These are phyloP conservation scores for Seiridium cupressi DNA, from an alignment of 2,329 filamentous ascomycete genomes.

Conservation along the genomic window DNA sequence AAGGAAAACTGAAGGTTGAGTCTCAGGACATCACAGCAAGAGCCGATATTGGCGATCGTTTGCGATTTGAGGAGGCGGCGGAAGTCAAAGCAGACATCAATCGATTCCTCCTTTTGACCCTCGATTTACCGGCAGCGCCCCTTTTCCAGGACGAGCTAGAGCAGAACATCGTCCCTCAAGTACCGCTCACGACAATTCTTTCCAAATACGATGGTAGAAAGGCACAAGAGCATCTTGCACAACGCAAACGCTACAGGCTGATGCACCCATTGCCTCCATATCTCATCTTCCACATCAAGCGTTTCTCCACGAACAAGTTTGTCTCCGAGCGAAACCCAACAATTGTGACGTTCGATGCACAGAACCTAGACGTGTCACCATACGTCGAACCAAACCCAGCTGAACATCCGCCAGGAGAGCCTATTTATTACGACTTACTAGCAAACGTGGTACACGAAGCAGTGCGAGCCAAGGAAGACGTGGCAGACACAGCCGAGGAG, in stretches of 20 bases:
- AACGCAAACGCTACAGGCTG: slow-evolving; percentile 84
- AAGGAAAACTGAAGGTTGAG: slow-evolving; percentile 88
- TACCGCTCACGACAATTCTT: slow-evolving; percentile 78
- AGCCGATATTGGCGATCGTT: slow-evolving; percentile 79
- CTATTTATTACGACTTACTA: slow-evolving; percentile 92
- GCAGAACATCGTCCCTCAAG: slow-evolving; percentile 93
- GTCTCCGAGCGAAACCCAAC: slow-evolving; percentile 94
- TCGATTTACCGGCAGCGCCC: slow-evolving; percentile 87
- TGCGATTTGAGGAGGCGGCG: slow-evolving; percentile 90
- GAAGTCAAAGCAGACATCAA: slow-evolving; percentile 73
- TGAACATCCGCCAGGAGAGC: slow-evolving; percentile 69
- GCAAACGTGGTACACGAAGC: slow-evolving; percentile 92
- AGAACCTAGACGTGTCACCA: slow-evolving; percentile 80
- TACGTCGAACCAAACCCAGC: slow-evolving; percentile 86
- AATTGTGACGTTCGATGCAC: slow-evolving; percentile 92
- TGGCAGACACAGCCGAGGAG: slow-evolving; percentile 86
- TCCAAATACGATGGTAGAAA: slow-evolving; percentile 89
- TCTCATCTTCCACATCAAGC: slow-evolving; percentile 92
- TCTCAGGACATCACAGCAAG: slow-evolving; percentile 91
- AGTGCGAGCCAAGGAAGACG: slow-evolving; percentile 74
- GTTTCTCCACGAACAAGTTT: slow-evolving; percentile 96
- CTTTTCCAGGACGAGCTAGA: slow-evolving; percentile 95
- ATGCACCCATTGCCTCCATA: slow-evolving; percentile 89
- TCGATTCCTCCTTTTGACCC: slow-evolving; percentile 86
- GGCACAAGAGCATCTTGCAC: slow-evolving; percentile 84